phyloP scores from a whole-genome alignment of 169 alveolate genomes.

The Perkinsus chesapeaki region DNA sequence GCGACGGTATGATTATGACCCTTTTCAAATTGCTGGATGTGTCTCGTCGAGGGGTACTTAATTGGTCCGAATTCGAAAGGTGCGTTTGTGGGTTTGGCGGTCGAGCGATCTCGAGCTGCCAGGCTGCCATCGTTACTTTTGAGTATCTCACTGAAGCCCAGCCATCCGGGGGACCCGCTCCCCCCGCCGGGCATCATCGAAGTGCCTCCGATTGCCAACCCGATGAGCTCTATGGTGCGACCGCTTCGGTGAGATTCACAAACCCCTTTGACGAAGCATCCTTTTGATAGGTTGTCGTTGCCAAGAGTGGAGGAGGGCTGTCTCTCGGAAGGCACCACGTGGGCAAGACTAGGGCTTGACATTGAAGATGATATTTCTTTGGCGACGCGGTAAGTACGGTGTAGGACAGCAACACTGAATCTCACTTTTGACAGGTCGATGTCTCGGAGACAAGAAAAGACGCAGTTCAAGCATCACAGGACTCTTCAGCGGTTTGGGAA shows the following conservation, averaged over 20 bases:
- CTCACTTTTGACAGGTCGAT: neutral
- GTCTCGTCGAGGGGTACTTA: neutral
- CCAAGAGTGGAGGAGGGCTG: neutral
- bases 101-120: neutral
- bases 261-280: neutral
- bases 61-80: neutral
- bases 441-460: neutral
- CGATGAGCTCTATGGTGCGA: neutral
- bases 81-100: neutral
- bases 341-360: neutral
- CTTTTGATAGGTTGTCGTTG: neutral
- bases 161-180: neutral
- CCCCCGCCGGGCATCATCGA: neutral
- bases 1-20: neutral
- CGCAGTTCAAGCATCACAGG: neutral
- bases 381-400: neutral
- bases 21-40: neutral
- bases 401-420: neutral
- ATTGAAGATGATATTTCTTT: neutral
- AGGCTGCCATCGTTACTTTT: neutral
- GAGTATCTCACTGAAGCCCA: neutral
- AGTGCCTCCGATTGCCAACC: neutral
- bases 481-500: neutral
- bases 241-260: neutral
- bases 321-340: neutral